Evolutionary conservation across 352 stramenopile genomes (phyloP).

Genomic region (Phytophthora melonis): DNA sequence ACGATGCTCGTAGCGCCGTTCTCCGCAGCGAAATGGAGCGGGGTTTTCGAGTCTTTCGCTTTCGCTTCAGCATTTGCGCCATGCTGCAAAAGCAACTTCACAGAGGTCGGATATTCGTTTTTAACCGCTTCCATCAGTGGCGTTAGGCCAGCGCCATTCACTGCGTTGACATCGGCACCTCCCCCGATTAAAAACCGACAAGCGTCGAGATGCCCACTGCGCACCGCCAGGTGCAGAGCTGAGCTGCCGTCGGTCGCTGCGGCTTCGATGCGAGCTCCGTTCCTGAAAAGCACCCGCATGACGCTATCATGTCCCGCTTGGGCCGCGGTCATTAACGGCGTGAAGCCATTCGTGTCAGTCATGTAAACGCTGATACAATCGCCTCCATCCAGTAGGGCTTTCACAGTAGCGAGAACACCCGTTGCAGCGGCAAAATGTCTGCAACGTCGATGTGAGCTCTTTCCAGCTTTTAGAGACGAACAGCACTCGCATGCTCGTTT

Average conservation of each 20-base stretch:
- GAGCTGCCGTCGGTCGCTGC: not conserved
- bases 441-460: not conserved
- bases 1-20: not conserved
- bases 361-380: not conserved
- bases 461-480: not conserved
- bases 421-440: not conserved
- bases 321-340: slow-evolving; percentile 2
- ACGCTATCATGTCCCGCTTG: not conserved
- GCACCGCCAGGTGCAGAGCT: slow-evolving; percentile 7
- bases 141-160: not conserved
- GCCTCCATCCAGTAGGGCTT: not conserved
- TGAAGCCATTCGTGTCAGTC: not conserved
- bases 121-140: not conserved
- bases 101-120: not conserved
- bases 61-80: not conserved
- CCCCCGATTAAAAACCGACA: slow-evolving; percentile 4
- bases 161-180: slow-evolving; percentile 12
- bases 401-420: not conserved
- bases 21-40: not conserved
- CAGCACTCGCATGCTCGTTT: not conserved
- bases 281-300: not conserved
- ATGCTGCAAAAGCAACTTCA: slow-evolving; percentile 3
- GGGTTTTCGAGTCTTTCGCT: not conserved
- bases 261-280: not conserved
- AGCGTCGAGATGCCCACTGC: not conserved